Base-by-base conservation (phyloP, 2,329 filamentous ascomycete genomes). In the Zymoseptoria brevis region DNA sequence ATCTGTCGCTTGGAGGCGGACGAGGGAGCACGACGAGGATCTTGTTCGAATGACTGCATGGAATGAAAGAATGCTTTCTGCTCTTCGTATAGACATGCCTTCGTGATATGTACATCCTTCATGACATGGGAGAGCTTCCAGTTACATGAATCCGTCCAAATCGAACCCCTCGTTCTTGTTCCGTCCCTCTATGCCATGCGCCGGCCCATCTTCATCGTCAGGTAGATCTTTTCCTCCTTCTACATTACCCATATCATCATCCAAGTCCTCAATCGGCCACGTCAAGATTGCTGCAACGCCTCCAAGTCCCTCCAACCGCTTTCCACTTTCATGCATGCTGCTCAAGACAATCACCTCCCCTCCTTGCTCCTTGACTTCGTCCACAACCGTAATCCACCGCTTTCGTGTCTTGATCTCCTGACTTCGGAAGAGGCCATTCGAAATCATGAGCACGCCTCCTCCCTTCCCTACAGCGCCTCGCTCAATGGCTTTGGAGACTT, bases 301-400 rank as follows among this genome's bases (percentile, higher is more conserved):
- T 1, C 94, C 92, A 61, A 97, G 73, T 11, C 86, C 88, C 65
- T 92, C 89, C 13, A 99, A 75, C 60, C 91, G 80, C 76, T 88
- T 87, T 0, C 94, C 94, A 72, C 92, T 96, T 77, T 96, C 93
- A 73, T 97, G 93, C 69, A 95, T 88, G 68, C 89, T 92, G 73
- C 93, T 97, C 26, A 97, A 76, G n/a, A 97, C 84, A 57, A 89
- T 81, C 0, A 90, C 89, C 65, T 96, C 91, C 1, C 93, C 94
- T 4, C 93, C 94, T 64, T 90, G 87, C 2, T 79, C 76, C 56
- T 86, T 86, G n/a, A 97, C 93, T 62, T 86, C 87, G 72, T 97
- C 93, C 3, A 97, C 92, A 52, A 97, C 79, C 8, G 78, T 78
- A 0, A 97, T 93, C 80, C 92, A 97, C 63, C 86, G 83, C 71